Percentiles rank a stretch among this genome's conserved stretches.
These are phyloP conservation scores for Lagenaria siceraria DNA, from an alignment of 306 rosid genomes.

Conservation along the genomic window DNA sequence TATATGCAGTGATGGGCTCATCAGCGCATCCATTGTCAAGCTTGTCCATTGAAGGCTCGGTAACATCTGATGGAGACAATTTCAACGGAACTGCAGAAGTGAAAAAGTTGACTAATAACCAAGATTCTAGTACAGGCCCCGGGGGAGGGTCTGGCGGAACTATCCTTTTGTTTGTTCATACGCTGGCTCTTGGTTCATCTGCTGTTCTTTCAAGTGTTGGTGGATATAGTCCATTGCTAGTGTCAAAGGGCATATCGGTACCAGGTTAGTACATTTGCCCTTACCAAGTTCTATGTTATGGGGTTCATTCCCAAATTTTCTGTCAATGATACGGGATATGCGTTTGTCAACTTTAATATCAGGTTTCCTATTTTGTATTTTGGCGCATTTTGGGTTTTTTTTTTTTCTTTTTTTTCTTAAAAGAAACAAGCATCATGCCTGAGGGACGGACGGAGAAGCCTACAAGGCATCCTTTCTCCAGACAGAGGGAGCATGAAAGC, in stretches of 20 bases:
- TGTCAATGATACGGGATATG: neutral
- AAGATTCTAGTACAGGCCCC: constrained; percentile 44
- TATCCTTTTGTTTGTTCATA: constrained; percentile 64
- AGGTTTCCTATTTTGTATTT: neutral
- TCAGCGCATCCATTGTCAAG: constrained; percentile 75
- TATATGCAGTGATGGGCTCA: constrained; percentile 71
- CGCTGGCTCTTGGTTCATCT: constrained; percentile 44
- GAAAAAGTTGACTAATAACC: constrained; percentile 13
- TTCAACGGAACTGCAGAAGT: constrained; percentile 26
- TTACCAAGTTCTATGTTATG: neutral
- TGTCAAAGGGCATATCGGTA: constrained; percentile 55
- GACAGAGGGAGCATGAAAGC: neutral
- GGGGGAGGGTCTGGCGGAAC: constrained; percentile 99
- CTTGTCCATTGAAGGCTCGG: constrained; percentile 63
- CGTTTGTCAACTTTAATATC: neutral
- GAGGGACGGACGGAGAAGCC: neutral
- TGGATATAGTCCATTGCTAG: constrained; percentile 81
- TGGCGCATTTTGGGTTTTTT: neutral
- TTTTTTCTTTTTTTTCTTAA: too few species aligned
- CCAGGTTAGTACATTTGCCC: constrained; percentile 35
- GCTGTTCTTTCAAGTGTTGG: constrained; percentile 82
- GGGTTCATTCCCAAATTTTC: neutral
- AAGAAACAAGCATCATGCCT: neutral
- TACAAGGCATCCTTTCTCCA: neutral
- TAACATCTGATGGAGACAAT: constrained; percentile 68